Percentiles rank a stretch among this genome's conserved stretches.
phyloP scores from a whole-genome alignment of 1,139 yeast genomes.

The Yamadazyma epiphylla region DNA sequence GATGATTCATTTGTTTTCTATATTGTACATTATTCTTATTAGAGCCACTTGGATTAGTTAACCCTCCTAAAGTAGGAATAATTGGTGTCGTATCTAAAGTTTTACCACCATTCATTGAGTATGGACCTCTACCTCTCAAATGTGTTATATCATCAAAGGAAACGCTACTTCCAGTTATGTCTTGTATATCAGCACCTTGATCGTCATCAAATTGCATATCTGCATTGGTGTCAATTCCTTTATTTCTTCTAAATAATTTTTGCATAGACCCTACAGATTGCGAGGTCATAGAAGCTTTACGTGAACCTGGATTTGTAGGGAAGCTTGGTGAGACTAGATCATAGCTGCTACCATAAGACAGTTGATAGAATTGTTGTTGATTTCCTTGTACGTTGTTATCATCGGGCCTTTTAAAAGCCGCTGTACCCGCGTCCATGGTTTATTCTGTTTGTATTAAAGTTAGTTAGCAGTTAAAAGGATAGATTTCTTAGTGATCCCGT shows the following conservation, averaged over 20 bases:
- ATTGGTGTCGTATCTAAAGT: slow-evolving; percentile 63
- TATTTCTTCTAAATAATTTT: slow-evolving; percentile 43
- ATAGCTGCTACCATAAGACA: slow-evolving; percentile 7
- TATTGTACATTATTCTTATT: slow-evolving; percentile 50
- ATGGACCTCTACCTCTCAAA: slow-evolving; percentile 60
- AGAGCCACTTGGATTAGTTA: slow-evolving; percentile 6
- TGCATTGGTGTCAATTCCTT: slow-evolving; percentile 19
- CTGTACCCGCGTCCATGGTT: slow-evolving; percentile 13
- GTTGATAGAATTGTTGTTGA: slow-evolving; percentile 9
- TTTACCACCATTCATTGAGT: slow-evolving; percentile 41
- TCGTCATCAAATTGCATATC: slow-evolving; percentile 47
- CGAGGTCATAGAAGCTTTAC: slow-evolving; percentile 44
- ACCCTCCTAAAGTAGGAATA: slow-evolving; percentile 56
- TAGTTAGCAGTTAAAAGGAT: too few relatives aligned
- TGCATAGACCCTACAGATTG: slow-evolving; percentile 34
- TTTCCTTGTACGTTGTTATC: neutral
- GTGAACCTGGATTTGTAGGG: slow-evolving; percentile 14
- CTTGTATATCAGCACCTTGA: slow-evolving; percentile 44
- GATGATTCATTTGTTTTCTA: slow-evolving; percentile 65
- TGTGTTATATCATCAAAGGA: slow-evolving; percentile 64
- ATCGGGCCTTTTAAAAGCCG: slow-evolving; percentile 2
- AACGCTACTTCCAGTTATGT: slow-evolving; percentile 38
- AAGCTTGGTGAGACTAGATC: slow-evolving; percentile 16
- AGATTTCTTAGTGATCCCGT: too few relatives aligned
- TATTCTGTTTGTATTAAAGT: too few relatives aligned